phyloP scores from a whole-genome alignment of 2,329 filamentous ascomycete species.

The Hypocreales sp. region DNA sequence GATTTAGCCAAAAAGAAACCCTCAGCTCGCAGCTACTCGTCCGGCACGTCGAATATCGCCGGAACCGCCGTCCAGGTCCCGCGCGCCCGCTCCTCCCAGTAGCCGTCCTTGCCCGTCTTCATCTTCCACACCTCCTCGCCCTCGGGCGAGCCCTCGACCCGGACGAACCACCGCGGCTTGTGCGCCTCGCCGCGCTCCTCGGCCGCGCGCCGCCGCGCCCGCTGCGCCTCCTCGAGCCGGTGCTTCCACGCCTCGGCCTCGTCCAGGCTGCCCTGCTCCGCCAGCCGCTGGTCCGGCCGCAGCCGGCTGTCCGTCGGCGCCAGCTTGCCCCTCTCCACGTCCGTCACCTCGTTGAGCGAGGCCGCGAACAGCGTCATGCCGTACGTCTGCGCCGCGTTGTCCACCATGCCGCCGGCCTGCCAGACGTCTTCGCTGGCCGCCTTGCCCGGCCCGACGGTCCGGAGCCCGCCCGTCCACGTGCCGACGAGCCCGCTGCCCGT shows the following conservation, averaged over 20 bases:
- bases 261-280: slow-evolving; percentile 71
- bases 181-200: slow-evolving; percentile 61
- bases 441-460: slow-evolving; percentile 47
- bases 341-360: slow-evolving; percentile 72
- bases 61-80: slow-evolving; percentile 48
- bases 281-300: slow-evolving; percentile 72
- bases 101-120: slow-evolving; percentile 69
- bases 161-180: slow-evolving; percentile 72
- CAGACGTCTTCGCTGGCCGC: slow-evolving; percentile 55
- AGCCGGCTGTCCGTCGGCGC: slow-evolving; percentile 72
- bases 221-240: slow-evolving; percentile 71
- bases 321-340: slow-evolving; percentile 57
- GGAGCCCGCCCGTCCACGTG: slow-evolving; percentile 70
- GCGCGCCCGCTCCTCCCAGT: slow-evolving; percentile 74
- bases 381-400: slow-evolving; percentile 66
- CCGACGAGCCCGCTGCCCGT: slow-evolving; percentile 57
- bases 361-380: slow-evolving; percentile 82
- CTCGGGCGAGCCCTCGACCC: slow-evolving; percentile 40
- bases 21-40: neutral
- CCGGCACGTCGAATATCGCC: slow-evolving; percentile 27
- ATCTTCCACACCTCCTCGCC: slow-evolving; percentile 61
- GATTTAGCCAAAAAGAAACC: too few species aligned
- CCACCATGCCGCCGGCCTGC: slow-evolving; percentile 62
- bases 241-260: slow-evolving; percentile 73
- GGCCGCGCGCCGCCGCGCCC: slow-evolving; percentile 55